Conservation (phyloP, 148 eudicot genomes). For the Amaranthus palmeri region DNA sequence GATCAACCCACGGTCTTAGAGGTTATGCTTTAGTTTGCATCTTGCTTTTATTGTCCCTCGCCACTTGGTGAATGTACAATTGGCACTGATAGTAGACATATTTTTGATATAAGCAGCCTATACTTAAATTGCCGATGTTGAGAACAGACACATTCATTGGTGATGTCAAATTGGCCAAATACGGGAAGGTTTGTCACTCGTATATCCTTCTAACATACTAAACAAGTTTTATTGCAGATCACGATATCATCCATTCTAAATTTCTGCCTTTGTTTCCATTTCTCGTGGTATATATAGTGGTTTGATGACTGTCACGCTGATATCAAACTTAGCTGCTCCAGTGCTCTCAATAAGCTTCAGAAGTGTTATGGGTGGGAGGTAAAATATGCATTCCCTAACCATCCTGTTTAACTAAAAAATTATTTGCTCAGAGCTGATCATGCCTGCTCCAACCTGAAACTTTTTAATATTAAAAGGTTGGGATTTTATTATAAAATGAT, state of each 20-base stretch:
- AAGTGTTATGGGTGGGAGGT: slow-evolving; percentile 91
- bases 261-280: background rate
- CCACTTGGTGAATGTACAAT: background rate
- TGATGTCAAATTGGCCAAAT: slow-evolving; percentile 65
- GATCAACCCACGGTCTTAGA: slow-evolving; percentile 21
- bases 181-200: slow-evolving; percentile 57
- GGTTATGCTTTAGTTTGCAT: slow-evolving; percentile 26
- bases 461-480: no score
- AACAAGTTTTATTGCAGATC: background rate
- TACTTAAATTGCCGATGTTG: slow-evolving; percentile 54
- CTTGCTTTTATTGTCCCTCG: background rate
- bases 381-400: slow-evolving; percentile 16
- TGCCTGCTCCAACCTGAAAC: no score
- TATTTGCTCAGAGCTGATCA: background rate
- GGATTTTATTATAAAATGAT: no score
- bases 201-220: background rate
- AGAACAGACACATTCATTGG: slow-evolving; percentile 38
- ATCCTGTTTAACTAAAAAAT: background rate
- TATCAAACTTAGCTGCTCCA: slow-evolving; percentile 58
- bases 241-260: background rate
- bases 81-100: slow-evolving; percentile 11
- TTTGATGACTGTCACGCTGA: slow-evolving; percentile 77
- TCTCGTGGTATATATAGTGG: slow-evolving; percentile 51
- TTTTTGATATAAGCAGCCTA: slow-evolving; percentile 38
- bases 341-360: slow-evolving; percentile 49